Percentiles rank a stretch among this genome's conserved stretches.
phyloP scores from a whole-genome alignment of 345 rosid genomes.

The Litchi chinensis region DNA sequence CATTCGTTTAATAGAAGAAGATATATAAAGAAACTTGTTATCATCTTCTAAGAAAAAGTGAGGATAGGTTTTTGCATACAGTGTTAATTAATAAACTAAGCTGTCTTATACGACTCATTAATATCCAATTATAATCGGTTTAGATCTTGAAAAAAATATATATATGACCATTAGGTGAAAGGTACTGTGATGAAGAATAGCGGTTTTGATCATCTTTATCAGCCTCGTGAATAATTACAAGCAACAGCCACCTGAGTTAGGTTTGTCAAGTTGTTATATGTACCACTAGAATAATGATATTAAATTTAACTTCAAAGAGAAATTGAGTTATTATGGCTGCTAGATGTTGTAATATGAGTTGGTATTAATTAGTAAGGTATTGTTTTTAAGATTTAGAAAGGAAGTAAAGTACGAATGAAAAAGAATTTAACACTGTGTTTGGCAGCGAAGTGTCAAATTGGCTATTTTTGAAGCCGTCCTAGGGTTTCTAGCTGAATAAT shows the following conservation, averaged over 20 bases:
- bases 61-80: background rate
- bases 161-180: constrained; percentile 18
- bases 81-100: background rate
- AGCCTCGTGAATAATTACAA: background rate
- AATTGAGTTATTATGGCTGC: constrained; percentile 7
- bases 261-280: background rate
- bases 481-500: too few species aligned
- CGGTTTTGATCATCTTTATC: constrained; percentile 5
- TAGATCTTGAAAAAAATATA: background rate
- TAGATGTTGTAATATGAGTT: background rate
- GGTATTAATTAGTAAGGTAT: background rate
- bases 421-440: too few species aligned
- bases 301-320: constrained; percentile 4
- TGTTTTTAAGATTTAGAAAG: too few species aligned
- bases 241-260: background rate
- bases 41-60: background rate
- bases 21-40: background rate
- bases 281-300: background rate
- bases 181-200: constrained; percentile 2
- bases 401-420: too few species aligned
- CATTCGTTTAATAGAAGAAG: background rate
- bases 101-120: background rate
- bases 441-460: too few species aligned
- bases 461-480: too few species aligned
- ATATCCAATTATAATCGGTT: background rate